Conservation (phyloP, 2,329 filamentous ascomycete species). For the Chaetomium globosum region DNA sequence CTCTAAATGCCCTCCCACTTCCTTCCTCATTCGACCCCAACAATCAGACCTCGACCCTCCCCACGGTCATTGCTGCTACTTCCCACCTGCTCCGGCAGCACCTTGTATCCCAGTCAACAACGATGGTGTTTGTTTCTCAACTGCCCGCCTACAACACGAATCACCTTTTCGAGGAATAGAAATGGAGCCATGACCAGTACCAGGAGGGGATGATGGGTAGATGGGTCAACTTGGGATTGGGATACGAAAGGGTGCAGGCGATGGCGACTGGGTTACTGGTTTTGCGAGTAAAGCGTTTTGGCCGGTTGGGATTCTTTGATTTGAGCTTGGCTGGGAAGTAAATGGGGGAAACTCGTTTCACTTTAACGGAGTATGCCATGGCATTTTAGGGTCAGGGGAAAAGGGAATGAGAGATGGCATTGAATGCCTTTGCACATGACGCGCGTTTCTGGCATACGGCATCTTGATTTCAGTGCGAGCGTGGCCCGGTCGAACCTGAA, state of each 20-base stretch:
- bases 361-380: constrained; percentile 37
- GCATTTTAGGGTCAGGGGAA: constrained; percentile 37
- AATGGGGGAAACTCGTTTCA: constrained; percentile 28
- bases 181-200: constrained; percentile 18
- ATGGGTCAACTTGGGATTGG: constrained; percentile 10
- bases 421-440: constrained; percentile 28
- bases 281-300: constrained; percentile 18
- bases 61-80: constrained; percentile 15
- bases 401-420: constrained; percentile 36
- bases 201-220: background rate
- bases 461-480: background rate
- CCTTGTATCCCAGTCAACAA: constrained; percentile 5
- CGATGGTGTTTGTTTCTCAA: constrained; percentile 2
- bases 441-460: background rate
- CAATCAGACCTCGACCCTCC: constrained; percentile 23
- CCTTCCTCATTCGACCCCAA: constrained; percentile 38
- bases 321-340: constrained; percentile 29
- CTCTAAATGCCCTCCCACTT: constrained; percentile 73
- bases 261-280: constrained; percentile 7
- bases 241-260: constrained; percentile 16
- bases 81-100: constrained; percentile 1
- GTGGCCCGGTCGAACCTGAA: background rate
- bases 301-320: constrained; percentile 31
- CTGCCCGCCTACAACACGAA: background rate
- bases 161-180: constrained; percentile 12